phyloP scores from a whole-genome alignment of 306 rosid species.

The Abrus pulchellus region DNA sequence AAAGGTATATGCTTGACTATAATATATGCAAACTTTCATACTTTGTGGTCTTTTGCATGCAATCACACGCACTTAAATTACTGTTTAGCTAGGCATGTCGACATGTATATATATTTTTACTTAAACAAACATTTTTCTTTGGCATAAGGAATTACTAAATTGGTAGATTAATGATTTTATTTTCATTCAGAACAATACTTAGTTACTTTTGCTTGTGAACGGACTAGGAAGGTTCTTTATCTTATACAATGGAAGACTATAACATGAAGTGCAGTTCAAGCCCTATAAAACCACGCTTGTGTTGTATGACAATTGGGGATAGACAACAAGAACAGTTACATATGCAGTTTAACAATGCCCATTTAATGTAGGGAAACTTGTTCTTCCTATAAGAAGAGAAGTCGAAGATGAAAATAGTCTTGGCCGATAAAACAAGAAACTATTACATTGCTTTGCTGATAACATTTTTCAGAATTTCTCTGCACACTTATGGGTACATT shows the following conservation, averaged over 20 bases:
- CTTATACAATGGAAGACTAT: neutral
- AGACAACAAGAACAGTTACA: neutral
- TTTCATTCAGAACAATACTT: conserved; percentile 23
- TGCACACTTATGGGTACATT: neutral
- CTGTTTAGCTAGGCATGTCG: conserved; percentile 1
- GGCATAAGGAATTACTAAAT: neutral
- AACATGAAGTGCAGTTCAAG: neutral
- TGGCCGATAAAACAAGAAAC: neutral
- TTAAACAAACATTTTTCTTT: neutral
- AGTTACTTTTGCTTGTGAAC: conserved; percentile 15
- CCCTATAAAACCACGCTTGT: neutral
- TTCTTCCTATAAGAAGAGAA: conserved; percentile 9
- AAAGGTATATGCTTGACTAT: conserved; percentile 61
- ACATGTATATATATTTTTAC: conserved; percentile 11
- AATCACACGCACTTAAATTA: neutral
- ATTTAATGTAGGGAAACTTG: neutral
- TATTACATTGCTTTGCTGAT: neutral
- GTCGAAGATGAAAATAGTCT: neutral
- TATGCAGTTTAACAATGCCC: neutral
- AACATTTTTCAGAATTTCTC: conserved; percentile 4
- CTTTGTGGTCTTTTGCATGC: conserved; percentile 1
- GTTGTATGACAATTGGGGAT: conserved; percentile 23
- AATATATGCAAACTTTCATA: neutral
- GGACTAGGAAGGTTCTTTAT: conserved; percentile 12
- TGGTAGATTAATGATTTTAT: conserved; percentile 7